Percentiles rank a stretch among this genome's conserved stretches.
phyloP scores from a whole-genome alignment of 148 eudicot genomes.

The Fagopyrum esculentum region DNA sequence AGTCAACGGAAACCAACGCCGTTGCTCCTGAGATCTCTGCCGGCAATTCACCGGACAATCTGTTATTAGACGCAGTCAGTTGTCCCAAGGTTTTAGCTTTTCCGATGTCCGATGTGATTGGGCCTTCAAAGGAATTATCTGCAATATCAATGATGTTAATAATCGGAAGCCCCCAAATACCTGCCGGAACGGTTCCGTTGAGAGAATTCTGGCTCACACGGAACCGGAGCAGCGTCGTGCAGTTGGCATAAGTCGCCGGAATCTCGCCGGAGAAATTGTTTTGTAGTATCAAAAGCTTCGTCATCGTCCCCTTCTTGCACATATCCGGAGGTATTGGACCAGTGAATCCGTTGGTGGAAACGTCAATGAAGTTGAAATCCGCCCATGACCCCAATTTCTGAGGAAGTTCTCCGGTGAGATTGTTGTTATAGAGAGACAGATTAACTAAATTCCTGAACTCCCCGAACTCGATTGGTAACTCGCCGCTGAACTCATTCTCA shows the following conservation, averaged over 20 bases:
- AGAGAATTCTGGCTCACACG: slow-evolving; percentile 66
- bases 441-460: slow-evolving; percentile 53
- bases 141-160: slow-evolving; percentile 49
- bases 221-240: slow-evolving; percentile 50
- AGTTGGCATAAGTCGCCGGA: slow-evolving; percentile 47
- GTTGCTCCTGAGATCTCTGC: slow-evolving; percentile 42
- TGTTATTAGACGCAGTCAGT: slow-evolving; percentile 34
- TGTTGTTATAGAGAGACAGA: slow-evolving; percentile 59
- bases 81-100: slow-evolving; percentile 42
- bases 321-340: slow-evolving; percentile 68
- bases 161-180: slow-evolving; percentile 52
- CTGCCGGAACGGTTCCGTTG: slow-evolving; percentile 55
- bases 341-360: slow-evolving; percentile 62
- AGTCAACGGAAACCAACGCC: slow-evolving; percentile 34
- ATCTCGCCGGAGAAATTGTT: slow-evolving; percentile 36
- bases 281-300: slow-evolving; percentile 27
- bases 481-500: slow-evolving; percentile 40
- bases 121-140: slow-evolving; percentile 50
- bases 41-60: slow-evolving; percentile 56
- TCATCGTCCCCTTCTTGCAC: slow-evolving; percentile 49
- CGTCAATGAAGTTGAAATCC: slow-evolving; percentile 66
- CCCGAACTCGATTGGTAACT: slow-evolving; percentile 59
- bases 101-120: slow-evolving; percentile 41
- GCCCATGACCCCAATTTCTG: slow-evolving; percentile 71
- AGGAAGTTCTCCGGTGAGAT: slow-evolving; percentile 65